These are phyloP conservation scores for Secale cereale DNA, from an alignment of 176 grass and related monocot species.

Conservation along the genomic window DNA sequence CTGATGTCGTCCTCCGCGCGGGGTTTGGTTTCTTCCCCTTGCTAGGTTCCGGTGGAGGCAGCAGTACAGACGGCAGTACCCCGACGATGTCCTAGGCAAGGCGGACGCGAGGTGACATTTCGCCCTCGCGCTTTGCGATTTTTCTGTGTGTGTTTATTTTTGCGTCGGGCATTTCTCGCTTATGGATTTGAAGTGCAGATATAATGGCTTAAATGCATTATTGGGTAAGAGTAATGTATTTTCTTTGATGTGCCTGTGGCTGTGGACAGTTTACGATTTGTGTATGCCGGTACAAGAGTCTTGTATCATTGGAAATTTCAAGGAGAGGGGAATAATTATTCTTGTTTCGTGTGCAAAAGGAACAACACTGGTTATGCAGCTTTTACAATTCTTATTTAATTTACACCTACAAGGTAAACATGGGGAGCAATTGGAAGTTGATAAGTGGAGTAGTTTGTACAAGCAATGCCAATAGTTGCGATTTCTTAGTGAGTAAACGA, in stretches of 20 bases:
- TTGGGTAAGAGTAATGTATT: not conserved
- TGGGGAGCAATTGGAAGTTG: not conserved
- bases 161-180: not conserved
- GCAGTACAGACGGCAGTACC: conserved; percentile 81
- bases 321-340: not conserved
- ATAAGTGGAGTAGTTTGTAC: too few species aligned
- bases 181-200: not conserved
- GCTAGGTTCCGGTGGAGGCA: conserved; percentile 92
- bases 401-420: not conserved
- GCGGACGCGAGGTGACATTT: conserved; percentile 46
- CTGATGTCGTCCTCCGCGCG: not conserved
- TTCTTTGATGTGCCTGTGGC: not conserved
- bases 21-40: not conserved
- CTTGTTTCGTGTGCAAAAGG: not conserved
- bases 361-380: not conserved
- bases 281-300: not conserved
- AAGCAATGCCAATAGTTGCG: too few species aligned
- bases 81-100: conserved; percentile 75
- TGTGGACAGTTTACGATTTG: not conserved
- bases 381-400: not conserved
- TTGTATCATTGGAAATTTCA: not conserved
- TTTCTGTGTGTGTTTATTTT: not conserved
- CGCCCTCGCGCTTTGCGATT: not conserved
- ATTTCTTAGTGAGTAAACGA: not conserved
- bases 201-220: not conserved